Base-by-base conservation (phyloP, 2,329 filamentous ascomycete species). In the Dactylellina cionopaga region DNA sequence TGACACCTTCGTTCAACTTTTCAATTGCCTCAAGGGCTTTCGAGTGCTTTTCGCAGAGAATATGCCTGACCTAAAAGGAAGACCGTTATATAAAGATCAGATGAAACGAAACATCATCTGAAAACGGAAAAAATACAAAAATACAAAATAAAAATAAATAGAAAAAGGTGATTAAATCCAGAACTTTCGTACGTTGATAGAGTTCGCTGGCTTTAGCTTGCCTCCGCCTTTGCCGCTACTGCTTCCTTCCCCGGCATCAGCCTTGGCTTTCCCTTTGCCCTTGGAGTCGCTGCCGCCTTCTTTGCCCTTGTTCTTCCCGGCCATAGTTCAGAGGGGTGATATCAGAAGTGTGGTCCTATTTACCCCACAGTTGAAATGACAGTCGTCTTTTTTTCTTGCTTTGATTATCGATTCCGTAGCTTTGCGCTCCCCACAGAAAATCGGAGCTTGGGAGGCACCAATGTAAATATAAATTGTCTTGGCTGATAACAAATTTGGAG, bases 21-120 rank as follows among this genome's bases (percentile, higher is more conserved):
- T 76, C 75, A 9, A 77, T 74, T 0, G 74, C 76, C 9, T 74
- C 74, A 13, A 73, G 65, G 43, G 75, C 75, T 51, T 77, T 75
- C 17, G 72, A 74, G 49, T 75, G 74, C 46, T 77, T 77, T 54
- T 76, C 75, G 75, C 76, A 76, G 9, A 77, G 76, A 46, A 77
- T 77, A 60, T 77, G 76, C 7, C 76, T 70, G 27, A 66, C 69
- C 69, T 66, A 33, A 3, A n/a, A 29, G 19, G n/a, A n/a, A n/a
- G n/a, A n/a, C n/a, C n/a, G n/a, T 22, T 37, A 39, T 25, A 22
- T 43, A 24, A 7, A 39, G 17, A 43, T 27, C 13, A 9, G 22
- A 13, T 13, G 24, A 25, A 22, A 6, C 11, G 27, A 31, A 25
- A n/a, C n/a, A n/a, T n/a, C n/a, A n/a, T n/a, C 44, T 19, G 27